Conservation (phyloP, 176 grass and related monocot species). For the Alopecurus myosuroides region DNA sequence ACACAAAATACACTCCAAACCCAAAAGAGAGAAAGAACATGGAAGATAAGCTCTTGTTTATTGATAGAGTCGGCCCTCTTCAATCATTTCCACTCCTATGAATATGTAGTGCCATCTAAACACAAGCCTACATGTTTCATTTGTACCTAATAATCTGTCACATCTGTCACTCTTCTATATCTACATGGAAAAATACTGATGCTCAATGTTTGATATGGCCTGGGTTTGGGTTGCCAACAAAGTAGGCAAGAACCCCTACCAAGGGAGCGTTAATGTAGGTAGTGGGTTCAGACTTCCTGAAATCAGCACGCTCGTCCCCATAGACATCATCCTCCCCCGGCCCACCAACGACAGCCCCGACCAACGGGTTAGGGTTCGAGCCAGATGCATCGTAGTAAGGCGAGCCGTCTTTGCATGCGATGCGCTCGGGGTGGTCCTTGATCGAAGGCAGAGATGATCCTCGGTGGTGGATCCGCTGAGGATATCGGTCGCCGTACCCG, state of each 20-base stretch:
- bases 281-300: slow-evolving; percentile 81
- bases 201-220: slow-evolving; percentile 17
- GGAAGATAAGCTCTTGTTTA: neutral
- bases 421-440: slow-evolving; percentile 48
- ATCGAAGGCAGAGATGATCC: slow-evolving; percentile 78
- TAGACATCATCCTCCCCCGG: slow-evolving; percentile 82
- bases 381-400: slow-evolving; percentile 52
- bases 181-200: neutral
- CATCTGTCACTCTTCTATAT: slow-evolving; percentile 5
- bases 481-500: slow-evolving; percentile 68
- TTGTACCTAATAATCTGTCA: neutral
- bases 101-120: neutral
- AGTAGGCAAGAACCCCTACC: slow-evolving; percentile 77
- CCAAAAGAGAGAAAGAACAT: neutral
- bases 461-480: slow-evolving; percentile 83
- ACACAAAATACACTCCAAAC: slow-evolving; percentile 3
- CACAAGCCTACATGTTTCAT: slow-evolving; percentile 11
- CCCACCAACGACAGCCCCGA: slow-evolving; percentile 86
- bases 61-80: neutral
- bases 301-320: slow-evolving; percentile 71
- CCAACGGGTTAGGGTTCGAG: slow-evolving; percentile 60
- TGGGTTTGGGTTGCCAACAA: slow-evolving; percentile 51
- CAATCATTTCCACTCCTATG: slow-evolving; percentile 6
- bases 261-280: slow-evolving; percentile 96
- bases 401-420: slow-evolving; percentile 74